phyloP scores from a whole-genome alignment of 805 yeast genomes.

The Spathaspora arborariae region DNA sequence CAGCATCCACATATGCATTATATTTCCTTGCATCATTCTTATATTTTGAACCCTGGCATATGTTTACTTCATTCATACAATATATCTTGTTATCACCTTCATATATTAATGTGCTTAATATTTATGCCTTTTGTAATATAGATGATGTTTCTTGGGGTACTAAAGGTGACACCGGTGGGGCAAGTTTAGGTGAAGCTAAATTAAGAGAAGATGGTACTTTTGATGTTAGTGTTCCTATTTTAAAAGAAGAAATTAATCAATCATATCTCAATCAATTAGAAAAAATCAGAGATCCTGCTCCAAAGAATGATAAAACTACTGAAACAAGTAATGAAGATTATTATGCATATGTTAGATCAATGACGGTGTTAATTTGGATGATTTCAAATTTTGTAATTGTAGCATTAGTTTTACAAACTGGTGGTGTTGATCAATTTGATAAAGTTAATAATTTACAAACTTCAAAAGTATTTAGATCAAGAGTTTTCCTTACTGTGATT shows the following conservation, averaged over 20 bases:
- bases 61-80: slow-evolving; percentile 52
- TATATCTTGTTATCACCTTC: slow-evolving; percentile 50
- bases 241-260: slow-evolving; percentile 50
- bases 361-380: slow-evolving; percentile 47
- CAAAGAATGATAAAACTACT: slow-evolving; percentile 20
- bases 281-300: slow-evolving; percentile 45
- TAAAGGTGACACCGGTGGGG: slow-evolving; percentile 62
- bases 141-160: slow-evolving; percentile 76
- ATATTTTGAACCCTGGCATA: slow-evolving; percentile 66
- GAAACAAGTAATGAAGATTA: slow-evolving; percentile 39
- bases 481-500: slow-evolving; percentile 47
- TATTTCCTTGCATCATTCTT: slow-evolving; percentile 56
- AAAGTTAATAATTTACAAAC: slow-evolving; percentile 24
- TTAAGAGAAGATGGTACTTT: slow-evolving; percentile 52
- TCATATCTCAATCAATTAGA: slow-evolving; percentile 50
- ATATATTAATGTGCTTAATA: slow-evolving; percentile 55
- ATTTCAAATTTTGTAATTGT: slow-evolving; percentile 38
- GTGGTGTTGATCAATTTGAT: slow-evolving; percentile 39
- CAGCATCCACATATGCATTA: slow-evolving; percentile 57
- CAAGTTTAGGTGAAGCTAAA: slow-evolving; percentile 52
- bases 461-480: slow-evolving; percentile 29
- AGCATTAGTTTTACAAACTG: slow-evolving; percentile 41
- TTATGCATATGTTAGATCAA: slow-evolving; percentile 42
- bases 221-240: slow-evolving; percentile 50
- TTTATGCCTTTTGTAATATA: slow-evolving; percentile 67